Base-by-base conservation (phyloP, 73 alveolate species). In the Uronychia setigera region DNA sequence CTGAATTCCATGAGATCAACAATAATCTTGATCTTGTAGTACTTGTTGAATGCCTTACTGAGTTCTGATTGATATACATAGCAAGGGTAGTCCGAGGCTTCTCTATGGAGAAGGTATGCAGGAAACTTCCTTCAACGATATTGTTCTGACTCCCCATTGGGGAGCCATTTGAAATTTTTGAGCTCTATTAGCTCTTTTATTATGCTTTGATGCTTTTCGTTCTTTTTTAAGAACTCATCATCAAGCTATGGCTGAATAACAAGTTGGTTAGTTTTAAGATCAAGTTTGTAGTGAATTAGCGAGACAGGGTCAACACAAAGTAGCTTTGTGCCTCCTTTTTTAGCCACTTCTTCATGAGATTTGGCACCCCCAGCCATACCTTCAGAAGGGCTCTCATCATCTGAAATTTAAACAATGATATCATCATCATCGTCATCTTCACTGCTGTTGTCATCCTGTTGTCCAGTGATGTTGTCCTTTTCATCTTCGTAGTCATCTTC, bases 21-120 rank as follows among this genome's bases (percentile, higher is more conserved):
- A 1, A 77, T 34, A 26, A 92, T 60, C 29, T 85, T 87, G 11
- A 95, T 85, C 25, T 86, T 76, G 25, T 92, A 87, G 31, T 76
- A 88, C 31, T 90, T 75, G 31, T 90, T 88, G 91, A 95, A 95
- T 1, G 97, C 99, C 88, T 95, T 94, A 81, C 97, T 91, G 81
- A 95, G 84, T 30, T 94, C 96, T 35, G 96, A 81, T 77, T 88
- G 84, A 75, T 74, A 87, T 0, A 91, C 89, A 60, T 87, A 91
- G 83, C 93, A 87, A 0, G 96, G 96, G 81, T 57, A 79, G 77
- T 86, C 92, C n/a, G 87, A 57, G 31, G 87, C 91, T 81, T 91
- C 96, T 31, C 83, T 76, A 27, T 90, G 76, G 9, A 91, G 81
- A 29, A 91, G 85, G 32, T 91, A 74, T 32, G 80, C 76, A 5